Evolutionary conservation across 176 grass and related monocot species (phyloP), one percentile per base, ranked within the genome.

Genomic region (Elaeis guineensis): DNA sequence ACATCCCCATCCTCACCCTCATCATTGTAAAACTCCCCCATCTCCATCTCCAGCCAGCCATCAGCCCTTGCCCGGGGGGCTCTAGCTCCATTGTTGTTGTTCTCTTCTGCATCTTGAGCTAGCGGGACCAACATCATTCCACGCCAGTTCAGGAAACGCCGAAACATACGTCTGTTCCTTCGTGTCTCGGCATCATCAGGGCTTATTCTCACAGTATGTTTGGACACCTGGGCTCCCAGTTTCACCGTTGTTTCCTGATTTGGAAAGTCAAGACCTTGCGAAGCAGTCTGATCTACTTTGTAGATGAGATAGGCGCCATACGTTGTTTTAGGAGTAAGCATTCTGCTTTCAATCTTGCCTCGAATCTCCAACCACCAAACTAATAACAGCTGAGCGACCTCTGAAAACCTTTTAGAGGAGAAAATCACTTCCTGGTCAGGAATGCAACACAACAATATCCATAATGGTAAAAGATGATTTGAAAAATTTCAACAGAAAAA

Each of bases 271-370:
- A 86, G 59, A 26, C 83, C 83, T 0, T 20, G 50, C 3, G 48
- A 70, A 19, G 49, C 16, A 5, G 9, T 9, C 35, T 48, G 57
- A 6, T 26, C 62, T 58, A 69, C 49, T 66, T 81, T 86, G 58
- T 74, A 86, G 19, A 86, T 51, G 5, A 86, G 60, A 70, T 78
- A 77, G n/a, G 73, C 83, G 3, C 59, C 65, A 17, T 86, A 86
- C 5, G 35, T 55, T 52, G 78, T 77, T 26, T 66, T 50, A 2
- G 8, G 67, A 2, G 68, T 55, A 12, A 81, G 64, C 62, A 65
- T 21, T 5, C 50, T 59, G 52, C 67, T 61, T 4, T 54, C 48
- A 22, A 81, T 70, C 12, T 15, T 26, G 2, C 69, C 64, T n/a
- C 5, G 15, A 25, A 86, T 83, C 35, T 81, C 74, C 22, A 81